phyloP scores from a whole-genome alignment of 805 yeast genomes.

The Zygotorulaspora sp. region DNA sequence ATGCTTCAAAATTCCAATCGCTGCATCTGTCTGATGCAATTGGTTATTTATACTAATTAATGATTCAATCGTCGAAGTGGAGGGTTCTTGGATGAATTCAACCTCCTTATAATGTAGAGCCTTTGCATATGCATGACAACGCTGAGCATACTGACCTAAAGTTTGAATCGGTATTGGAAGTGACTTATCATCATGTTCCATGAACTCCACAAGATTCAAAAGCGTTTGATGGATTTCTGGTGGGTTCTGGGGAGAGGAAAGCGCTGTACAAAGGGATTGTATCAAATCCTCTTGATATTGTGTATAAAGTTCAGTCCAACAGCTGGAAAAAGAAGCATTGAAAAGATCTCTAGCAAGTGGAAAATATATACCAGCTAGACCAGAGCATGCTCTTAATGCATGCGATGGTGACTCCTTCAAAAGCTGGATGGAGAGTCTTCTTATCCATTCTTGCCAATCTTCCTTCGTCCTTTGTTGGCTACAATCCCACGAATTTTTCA shows the following conservation, averaged over 20 bases:
- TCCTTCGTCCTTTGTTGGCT: constrained; percentile 83
- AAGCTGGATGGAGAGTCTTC: constrained; percentile 77
- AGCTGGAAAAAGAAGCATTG: constrained; percentile 90
- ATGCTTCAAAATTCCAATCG: constrained; percentile 91
- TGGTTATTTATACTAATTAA: constrained; percentile 90
- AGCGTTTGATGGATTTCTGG: constrained; percentile 93
- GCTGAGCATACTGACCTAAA: constrained; percentile 85
- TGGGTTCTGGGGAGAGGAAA: constrained; percentile 86
- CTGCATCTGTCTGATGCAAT: constrained; percentile 94
- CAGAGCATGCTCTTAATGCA: constrained; percentile 88
- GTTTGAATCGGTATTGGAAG: constrained; percentile 88
- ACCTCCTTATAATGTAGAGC: constrained; percentile 93
- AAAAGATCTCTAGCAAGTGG: constrained; percentile 88
- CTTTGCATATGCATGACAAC: constrained; percentile 96
- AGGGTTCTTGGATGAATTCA: constrained; percentile 90
- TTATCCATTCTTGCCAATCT: constrained; percentile 98
- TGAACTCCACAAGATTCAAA: constrained; percentile 85
- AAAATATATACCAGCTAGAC: constrained; percentile 77
- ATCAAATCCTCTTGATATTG: constrained; percentile 87
- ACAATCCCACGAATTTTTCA: constrained; percentile 89
- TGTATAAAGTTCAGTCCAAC: constrained; percentile 89
- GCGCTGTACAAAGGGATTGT: constrained; percentile 76
- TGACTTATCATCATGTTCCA: constrained; percentile 96
- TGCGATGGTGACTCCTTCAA: constrained; percentile 92
- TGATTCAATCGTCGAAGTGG: constrained; percentile 87